Conservation (phyloP, 2,329 filamentous ascomycete genomes). For the Colletotrichum graminicola region DNA sequence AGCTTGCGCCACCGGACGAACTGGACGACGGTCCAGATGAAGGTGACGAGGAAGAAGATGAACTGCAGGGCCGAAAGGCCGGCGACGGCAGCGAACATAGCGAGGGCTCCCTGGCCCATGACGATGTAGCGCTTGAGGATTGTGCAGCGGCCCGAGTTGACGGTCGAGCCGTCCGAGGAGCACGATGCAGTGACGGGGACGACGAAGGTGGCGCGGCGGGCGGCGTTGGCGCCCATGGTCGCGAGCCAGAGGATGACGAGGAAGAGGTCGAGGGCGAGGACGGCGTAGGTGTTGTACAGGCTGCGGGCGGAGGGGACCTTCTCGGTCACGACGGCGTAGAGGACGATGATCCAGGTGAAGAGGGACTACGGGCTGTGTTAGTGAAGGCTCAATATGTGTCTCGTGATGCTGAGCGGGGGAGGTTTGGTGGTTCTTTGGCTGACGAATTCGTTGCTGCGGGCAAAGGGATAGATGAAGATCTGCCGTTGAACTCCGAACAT, state of each 20-base stretch:
- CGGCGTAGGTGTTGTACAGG: conserved; percentile 59
- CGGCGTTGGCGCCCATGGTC: conserved; percentile 56
- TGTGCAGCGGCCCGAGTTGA: conserved; percentile 55
- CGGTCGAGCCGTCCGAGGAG: conserved; percentile 53
- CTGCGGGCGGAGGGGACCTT: conserved; percentile 51
- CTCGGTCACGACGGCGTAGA: conserved; percentile 58
- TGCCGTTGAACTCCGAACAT: conserved; percentile 42
- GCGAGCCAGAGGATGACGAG: conserved; percentile 63
- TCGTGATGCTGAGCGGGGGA: background rate
- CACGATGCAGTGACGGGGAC: conserved; percentile 50
- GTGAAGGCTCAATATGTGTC: background rate
- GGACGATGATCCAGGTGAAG: conserved; percentile 60
- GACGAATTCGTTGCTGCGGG: too few relatives aligned
- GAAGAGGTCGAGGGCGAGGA: conserved; percentile 58
- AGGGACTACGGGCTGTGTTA: conserved; percentile 50
- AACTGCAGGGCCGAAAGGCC: conserved; percentile 59
- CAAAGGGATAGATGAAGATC: conserved; percentile 10
- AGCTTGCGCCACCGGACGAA: conserved; percentile 54
- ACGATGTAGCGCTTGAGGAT: conserved; percentile 50
- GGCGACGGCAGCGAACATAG: conserved; percentile 55
- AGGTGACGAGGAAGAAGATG: conserved; percentile 55
- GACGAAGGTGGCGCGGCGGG: conserved; percentile 53
- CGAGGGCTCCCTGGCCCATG: conserved; percentile 52
- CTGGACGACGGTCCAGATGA: conserved; percentile 52
- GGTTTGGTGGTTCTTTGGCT: too few relatives aligned